phyloP scores from a whole-genome alignment of 306 rosid species.

The Cicer arietinum region DNA sequence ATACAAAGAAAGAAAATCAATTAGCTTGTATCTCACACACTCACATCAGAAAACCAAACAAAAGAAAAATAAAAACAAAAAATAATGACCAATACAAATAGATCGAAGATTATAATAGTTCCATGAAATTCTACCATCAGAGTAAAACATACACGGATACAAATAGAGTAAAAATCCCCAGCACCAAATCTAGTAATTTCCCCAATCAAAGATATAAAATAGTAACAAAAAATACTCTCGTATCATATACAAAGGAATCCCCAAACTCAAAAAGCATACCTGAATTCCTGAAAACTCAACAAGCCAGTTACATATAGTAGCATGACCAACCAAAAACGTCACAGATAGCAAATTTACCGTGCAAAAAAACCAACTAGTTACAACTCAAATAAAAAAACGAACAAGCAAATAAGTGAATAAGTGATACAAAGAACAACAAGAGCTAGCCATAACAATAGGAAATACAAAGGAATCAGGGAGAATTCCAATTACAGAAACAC shows the following conservation, averaged over 20 bases:
- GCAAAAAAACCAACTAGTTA: constrained; percentile 21
- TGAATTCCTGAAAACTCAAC: constrained; percentile 19
- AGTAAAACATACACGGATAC: constrained; percentile 16
- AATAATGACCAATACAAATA: not conserved
- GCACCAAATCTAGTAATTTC: constrained; percentile 22
- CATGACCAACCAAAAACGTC: constrained; percentile 22
- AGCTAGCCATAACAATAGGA: not conserved
- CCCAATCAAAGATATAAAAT: not conserved
- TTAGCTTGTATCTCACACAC: not conserved
- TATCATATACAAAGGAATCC: constrained; percentile 6
- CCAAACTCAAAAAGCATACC: constrained; percentile 23
- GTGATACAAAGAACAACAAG: not conserved
- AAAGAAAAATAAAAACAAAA: not conserved
- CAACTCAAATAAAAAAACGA: not conserved
- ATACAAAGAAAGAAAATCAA: constrained; percentile 32
- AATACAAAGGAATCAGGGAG: constrained; percentile 27
- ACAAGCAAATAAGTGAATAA: not conserved
- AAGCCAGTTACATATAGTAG: constrained; percentile 5
- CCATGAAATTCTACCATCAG: constrained; percentile 1
- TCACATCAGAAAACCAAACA: constrained; percentile 3
- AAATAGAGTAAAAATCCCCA: not conserved
- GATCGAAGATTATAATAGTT: constrained; percentile 1
- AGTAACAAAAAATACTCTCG: not conserved
- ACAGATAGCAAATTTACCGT: constrained; percentile 8
- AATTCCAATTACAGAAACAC: constrained; percentile 26